phyloP scores from a whole-genome alignment of 2,329 filamentous ascomycete genomes.

The Cladosporium oxysporum region DNA sequence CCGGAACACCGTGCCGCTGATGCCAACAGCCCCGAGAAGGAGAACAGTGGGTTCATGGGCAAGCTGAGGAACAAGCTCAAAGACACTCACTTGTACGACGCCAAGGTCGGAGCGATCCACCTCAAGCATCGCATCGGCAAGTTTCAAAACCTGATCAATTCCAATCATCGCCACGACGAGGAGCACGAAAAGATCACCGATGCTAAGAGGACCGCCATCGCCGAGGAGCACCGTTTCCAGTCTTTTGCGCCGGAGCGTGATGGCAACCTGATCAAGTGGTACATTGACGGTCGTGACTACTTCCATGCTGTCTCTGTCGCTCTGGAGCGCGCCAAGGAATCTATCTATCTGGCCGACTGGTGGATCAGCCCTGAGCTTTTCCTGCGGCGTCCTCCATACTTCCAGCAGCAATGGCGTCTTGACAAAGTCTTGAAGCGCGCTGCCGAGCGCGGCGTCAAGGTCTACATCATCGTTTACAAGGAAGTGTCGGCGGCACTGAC shows the following conservation, averaged over 20 bases:
- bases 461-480: constrained; percentile 90
- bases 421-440: constrained; percentile 85
- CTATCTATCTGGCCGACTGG: constrained; percentile 96
- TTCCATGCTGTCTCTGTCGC: constrained; percentile 90
- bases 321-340: constrained; percentile 85
- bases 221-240: constrained; percentile 76
- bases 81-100: constrained; percentile 43
- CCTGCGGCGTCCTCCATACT: constrained; percentile 78
- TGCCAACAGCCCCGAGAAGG: background rate
- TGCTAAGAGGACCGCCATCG: constrained; percentile 71
- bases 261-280: constrained; percentile 87
- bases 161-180: constrained; percentile 90
- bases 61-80: constrained; percentile 48
- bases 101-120: constrained; percentile 56
- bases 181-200: constrained; percentile 85
- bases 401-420: constrained; percentile 81
- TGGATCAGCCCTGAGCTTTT: constrained; percentile 92
- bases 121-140: constrained; percentile 66
- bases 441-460: constrained; percentile 90
- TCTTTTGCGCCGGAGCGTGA: constrained; percentile 87
- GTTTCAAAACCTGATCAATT: constrained; percentile 71
- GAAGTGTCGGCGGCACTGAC: constrained; percentile 68
- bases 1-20: constrained; percentile 4
- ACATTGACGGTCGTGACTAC: constrained; percentile 93
- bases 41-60: constrained; percentile 18